phyloP scores from a whole-genome alignment of 108 stramenopile species.

The Pinguiococcus pyrenoidosus region DNA sequence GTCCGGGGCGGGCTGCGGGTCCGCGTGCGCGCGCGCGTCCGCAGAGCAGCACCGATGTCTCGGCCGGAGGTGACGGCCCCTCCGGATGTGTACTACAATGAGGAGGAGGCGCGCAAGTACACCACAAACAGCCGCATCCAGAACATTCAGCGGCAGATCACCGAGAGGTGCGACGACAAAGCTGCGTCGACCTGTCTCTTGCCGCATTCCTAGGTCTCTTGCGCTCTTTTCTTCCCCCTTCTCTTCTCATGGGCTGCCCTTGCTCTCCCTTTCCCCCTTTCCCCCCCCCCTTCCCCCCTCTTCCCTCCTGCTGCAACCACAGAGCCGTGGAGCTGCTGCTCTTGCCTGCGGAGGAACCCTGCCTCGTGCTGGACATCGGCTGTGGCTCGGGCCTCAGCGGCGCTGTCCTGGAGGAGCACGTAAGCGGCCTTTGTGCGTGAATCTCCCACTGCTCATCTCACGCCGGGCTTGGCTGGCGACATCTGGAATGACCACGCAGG shows the following conservation, averaged over 20 bases:
- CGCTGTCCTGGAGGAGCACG: not conserved
- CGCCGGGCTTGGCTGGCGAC: not conserved
- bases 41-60: slow-evolving; percentile 49
- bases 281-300: not conserved
- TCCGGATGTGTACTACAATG: slow-evolving; percentile 77
- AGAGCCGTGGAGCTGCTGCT: no score
- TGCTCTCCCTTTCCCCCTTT: not conserved
- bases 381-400: slow-evolving; percentile 93
- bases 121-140: slow-evolving; percentile 85
- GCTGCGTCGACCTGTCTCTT: not conserved
- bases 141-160: slow-evolving; percentile 84
- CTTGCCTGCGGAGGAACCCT: slow-evolving; percentile 38
- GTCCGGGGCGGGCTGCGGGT: no score
- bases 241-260: not conserved
- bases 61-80: slow-evolving; percentile 76
- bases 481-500: slow-evolving; percentile 59
- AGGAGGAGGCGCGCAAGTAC: slow-evolving; percentile 86
- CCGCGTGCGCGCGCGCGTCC: no score
- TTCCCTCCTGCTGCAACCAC: slow-evolving; percentile 1
- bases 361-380: slow-evolving; percentile 80
- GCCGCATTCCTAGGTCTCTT: not conserved
- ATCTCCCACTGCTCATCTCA: no score
- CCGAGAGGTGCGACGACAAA: slow-evolving; percentile 54
- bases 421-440: not conserved
- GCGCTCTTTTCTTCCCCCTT: not conserved